Evolutionary conservation across 805 yeast species (phyloP).

Genomic region (Pichia cabralensis): DNA sequence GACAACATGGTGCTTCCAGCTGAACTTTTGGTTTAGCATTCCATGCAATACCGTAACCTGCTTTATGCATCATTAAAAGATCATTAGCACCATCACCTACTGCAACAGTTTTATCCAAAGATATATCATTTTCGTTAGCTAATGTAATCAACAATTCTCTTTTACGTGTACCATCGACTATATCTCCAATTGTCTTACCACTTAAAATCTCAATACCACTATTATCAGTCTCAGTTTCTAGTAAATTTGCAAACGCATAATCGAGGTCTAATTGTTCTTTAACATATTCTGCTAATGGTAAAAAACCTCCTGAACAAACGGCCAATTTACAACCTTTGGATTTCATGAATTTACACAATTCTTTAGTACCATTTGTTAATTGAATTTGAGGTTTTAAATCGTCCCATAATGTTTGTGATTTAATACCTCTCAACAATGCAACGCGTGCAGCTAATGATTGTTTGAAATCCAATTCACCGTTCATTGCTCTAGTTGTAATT

Average conservation of each 20-base stretch:
- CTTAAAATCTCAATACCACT: slow-evolving; percentile 39
- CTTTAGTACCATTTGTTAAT: slow-evolving; percentile 80
- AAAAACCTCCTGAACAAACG: slow-evolving; percentile 91
- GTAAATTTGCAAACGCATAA: slow-evolving; percentile 79
- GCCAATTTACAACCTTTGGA: slow-evolving; percentile 60
- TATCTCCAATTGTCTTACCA: slow-evolving; percentile 70
- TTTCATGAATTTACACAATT: slow-evolving; percentile 55
- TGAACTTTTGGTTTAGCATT: slow-evolving; percentile 94
- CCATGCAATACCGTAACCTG: slow-evolving; percentile 96
- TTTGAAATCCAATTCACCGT: slow-evolving; percentile 87
- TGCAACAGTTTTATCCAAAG: slow-evolving; percentile 53
- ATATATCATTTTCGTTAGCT: slow-evolving; percentile 44
- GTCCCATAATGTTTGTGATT: slow-evolving; percentile 63
- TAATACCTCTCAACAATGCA: slow-evolving; percentile 69
- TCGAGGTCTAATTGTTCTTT: slow-evolving; percentile 61
- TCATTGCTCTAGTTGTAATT: slow-evolving; percentile 93
- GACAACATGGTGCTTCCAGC: slow-evolving; percentile 64
- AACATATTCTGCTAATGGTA: slow-evolving; percentile 75
- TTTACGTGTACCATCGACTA: slow-evolving; percentile 81
- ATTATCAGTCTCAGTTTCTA: slow-evolving; percentile 37
- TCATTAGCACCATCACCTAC: slow-evolving; percentile 98
- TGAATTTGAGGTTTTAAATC: slow-evolving; percentile 58
- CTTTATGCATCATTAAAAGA: slow-evolving; percentile 79
- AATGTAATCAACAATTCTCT: slow-evolving; percentile 60
- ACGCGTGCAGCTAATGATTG: slow-evolving; percentile 74